Evolutionary conservation across 352 stramenopile genomes (phyloP).

Genomic region (Pythium chondricola): DNA sequence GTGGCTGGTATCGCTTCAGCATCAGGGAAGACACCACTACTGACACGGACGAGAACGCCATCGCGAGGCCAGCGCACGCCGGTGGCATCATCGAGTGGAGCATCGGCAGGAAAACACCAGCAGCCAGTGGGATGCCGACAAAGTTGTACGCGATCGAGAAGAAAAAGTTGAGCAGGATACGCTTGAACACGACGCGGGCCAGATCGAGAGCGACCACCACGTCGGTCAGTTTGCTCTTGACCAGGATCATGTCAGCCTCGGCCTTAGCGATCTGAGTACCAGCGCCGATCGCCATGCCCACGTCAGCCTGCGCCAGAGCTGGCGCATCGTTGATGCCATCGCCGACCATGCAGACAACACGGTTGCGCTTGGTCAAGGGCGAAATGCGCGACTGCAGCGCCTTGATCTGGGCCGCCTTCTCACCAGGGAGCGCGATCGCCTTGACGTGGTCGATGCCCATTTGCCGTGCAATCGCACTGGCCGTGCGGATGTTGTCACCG

Average conservation of each 20-base stretch:
- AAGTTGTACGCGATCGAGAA: conserved; percentile 87
- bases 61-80: conserved; percentile 76
- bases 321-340: conserved; percentile 96
- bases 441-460: conserved; percentile 87
- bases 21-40: conserved; percentile 82
- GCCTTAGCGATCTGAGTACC: conserved; percentile 88
- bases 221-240: conserved; percentile 78
- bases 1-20: conserved; percentile 68
- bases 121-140: conserved; percentile 73
- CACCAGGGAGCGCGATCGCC: conserved; percentile 87
- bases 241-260: conserved; percentile 85
- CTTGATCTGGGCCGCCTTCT: conserved; percentile 93
- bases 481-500: conserved; percentile 91
- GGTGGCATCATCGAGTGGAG: conserved; percentile 82
- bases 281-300: conserved; percentile 90
- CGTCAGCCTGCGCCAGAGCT: conserved; percentile 87
- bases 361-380: conserved; percentile 58
- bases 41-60: conserved; percentile 86
- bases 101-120: conserved; percentile 82
- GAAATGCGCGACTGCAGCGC: conserved; percentile 66
- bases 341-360: conserved; percentile 90
- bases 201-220: conserved; percentile 83
- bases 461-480: conserved; percentile 80
- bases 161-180: conserved; percentile 86
- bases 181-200: conserved; percentile 69